These are phyloP conservation scores for Puccinia polysora DNA, from an alignment of 1,284 basidiomycete species.

Conservation along the genomic window DNA sequence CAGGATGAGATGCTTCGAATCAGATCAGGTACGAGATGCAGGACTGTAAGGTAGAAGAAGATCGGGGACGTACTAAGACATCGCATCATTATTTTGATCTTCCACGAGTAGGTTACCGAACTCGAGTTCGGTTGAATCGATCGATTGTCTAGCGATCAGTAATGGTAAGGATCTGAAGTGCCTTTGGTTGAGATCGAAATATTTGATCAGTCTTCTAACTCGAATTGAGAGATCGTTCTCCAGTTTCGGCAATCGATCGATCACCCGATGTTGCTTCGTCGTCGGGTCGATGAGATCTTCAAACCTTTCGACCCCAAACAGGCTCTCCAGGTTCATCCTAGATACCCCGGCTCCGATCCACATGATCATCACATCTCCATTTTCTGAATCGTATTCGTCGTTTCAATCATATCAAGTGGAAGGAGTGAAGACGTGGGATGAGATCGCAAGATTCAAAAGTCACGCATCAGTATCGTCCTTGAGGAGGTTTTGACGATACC, in stretches of 20 bases:
- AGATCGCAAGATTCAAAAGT: background rate
- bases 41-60: background rate
- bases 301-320: constrained; percentile 79
- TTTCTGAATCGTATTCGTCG: constrained; percentile 61
- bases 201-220: constrained; percentile 73
- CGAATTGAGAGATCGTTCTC: constrained; percentile 75
- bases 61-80: constrained; percentile 71
- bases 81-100: constrained; percentile 90
- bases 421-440: background rate
- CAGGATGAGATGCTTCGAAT: too few species aligned
- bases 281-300: constrained; percentile 52
- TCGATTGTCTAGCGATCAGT: constrained; percentile 79
- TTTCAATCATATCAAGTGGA: background rate
- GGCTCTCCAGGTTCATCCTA: constrained; percentile 73
- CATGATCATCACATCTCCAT: constrained; percentile 81
- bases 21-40: background rate
- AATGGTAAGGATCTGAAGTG: constrained; percentile 64
- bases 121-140: constrained; percentile 90
- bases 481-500: too few species aligned
- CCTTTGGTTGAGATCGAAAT: constrained; percentile 62
- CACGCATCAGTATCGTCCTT: background rate
- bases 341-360: constrained; percentile 84
- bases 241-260: background rate
- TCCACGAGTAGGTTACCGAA: constrained; percentile 95
- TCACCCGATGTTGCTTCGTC: too few species aligned